Percentiles rank a stretch among this genome's conserved stretches.
phyloP scores from a whole-genome alignment of 176 grass and related monocot genomes.

The Typha latifolia region DNA sequence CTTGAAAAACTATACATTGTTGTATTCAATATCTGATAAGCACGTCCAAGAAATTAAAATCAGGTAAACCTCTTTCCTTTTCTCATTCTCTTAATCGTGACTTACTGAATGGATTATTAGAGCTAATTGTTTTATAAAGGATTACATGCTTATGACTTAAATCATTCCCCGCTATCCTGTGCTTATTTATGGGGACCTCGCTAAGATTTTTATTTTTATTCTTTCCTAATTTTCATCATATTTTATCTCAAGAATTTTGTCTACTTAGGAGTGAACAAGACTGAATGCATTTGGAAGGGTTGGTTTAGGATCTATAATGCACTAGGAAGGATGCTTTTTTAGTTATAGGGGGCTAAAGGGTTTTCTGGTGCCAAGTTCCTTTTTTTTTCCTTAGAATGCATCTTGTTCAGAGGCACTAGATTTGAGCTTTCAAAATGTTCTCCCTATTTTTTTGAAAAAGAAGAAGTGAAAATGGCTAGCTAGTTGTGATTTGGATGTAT shows the following conservation, averaged over 20 bases:
- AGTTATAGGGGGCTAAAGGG: neutral
- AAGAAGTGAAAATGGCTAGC: no score
- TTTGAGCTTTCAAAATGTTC: neutral
- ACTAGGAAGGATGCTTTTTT: neutral
- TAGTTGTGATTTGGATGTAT: no score
- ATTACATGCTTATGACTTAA: no score
- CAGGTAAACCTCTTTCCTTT: constrained; percentile 30
- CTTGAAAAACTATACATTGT: constrained; percentile 88
- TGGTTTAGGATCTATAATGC: no score
- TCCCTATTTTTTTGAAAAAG: neutral
- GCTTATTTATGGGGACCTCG: no score
- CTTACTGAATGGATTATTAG: neutral
- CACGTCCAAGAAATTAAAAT: constrained; percentile 99
- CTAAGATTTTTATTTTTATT: no score
- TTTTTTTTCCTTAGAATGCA: neutral
- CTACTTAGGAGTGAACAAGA: no score
- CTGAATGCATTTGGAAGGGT: no score
- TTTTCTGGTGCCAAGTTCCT: neutral
- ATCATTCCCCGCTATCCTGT: no score
- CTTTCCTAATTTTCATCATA: no score
- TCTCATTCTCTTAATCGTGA: neutral
- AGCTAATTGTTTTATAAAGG: no score
- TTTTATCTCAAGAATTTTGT: no score
- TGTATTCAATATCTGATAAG: constrained; percentile 82
- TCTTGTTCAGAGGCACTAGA: neutral